Conservation (phyloP, 805 yeast species). For the Candida berthetii region DNA sequence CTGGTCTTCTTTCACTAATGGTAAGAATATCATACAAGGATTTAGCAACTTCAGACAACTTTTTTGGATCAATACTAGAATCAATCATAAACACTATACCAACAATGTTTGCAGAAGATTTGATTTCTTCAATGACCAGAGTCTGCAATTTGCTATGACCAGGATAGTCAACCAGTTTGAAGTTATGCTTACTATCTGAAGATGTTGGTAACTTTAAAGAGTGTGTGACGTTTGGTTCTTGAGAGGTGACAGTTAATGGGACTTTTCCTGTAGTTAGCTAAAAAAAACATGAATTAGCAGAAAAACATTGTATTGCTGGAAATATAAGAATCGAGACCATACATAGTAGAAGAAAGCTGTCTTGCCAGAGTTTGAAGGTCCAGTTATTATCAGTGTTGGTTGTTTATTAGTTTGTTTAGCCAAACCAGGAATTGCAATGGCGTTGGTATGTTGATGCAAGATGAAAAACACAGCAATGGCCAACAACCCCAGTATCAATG, state of each 20-base stretch:
- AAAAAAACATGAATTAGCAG: constrained; percentile 1
- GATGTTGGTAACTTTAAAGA: constrained; percentile 33
- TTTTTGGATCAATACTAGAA: constrained; percentile 48
- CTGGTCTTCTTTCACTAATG: constrained; percentile 55
- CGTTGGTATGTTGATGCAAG: constrained; percentile 8
- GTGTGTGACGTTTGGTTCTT: constrained; percentile 36
- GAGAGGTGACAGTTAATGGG: constrained; percentile 42
- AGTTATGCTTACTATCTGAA: constrained; percentile 27
- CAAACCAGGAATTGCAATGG: constrained; percentile 10
- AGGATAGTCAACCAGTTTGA: constrained; percentile 72
- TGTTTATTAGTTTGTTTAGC: constrained; percentile 18
- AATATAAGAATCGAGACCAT: constrained; percentile 4
- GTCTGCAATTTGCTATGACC: constrained; percentile 77
- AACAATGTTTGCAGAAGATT: constrained; percentile 36
- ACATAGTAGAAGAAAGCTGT: constrained; percentile 43
- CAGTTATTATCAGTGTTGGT: constrained; percentile 59
- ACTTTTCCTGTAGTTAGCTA: constrained; percentile 21
- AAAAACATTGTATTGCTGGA: too few relatives aligned
- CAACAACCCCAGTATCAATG: constrained; percentile 1
- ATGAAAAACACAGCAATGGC: constrained; percentile 5
- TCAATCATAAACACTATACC: constrained; percentile 81
- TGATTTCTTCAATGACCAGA: constrained; percentile 42
- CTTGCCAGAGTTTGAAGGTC: constrained; percentile 63
- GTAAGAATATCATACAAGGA: constrained; percentile 54
- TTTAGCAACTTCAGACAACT: constrained; percentile 47